phyloP scores from a whole-genome alignment of 148 eudicot genomes.

The Rhododendron ferrugineum region DNA sequence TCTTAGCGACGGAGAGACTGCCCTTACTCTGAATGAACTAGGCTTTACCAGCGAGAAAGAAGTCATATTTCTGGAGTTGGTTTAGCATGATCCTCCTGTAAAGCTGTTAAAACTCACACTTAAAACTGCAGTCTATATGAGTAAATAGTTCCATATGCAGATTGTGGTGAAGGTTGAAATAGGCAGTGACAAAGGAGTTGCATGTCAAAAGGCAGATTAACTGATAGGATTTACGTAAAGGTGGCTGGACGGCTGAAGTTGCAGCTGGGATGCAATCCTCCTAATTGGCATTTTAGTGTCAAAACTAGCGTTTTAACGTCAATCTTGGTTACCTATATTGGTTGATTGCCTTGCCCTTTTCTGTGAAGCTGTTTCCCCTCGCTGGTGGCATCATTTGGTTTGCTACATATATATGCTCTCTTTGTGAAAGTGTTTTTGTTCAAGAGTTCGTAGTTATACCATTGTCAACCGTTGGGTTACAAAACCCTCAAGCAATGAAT shows the following conservation, averaged over 20 bases:
- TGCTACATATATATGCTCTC: too few relatives aligned
- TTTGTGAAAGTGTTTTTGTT: too few relatives aligned
- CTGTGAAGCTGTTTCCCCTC: too few relatives aligned
- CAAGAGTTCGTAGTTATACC: too few relatives aligned
- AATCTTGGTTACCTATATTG: too few relatives aligned
- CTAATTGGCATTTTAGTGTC: too few relatives aligned
- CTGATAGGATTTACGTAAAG: background rate
- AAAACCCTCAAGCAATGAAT: too few relatives aligned
- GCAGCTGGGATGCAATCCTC: background rate
- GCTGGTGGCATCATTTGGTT: too few relatives aligned
- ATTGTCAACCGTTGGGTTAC: too few relatives aligned
- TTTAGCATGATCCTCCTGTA: constrained; percentile 20
- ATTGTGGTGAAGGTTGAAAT: background rate
- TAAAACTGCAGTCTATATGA: background rate
- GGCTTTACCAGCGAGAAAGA: constrained; percentile 90
- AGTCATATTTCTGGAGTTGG: constrained; percentile 80
- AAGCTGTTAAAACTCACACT: background rate
- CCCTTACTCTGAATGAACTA: constrained; percentile 51
- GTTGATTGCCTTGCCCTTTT: too few relatives aligned
- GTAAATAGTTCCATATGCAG: background rate
- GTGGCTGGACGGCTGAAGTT: background rate
- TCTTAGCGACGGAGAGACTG: constrained; percentile 64
- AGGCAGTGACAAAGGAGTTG: background rate
- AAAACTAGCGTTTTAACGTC: background rate
- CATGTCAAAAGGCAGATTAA: background rate